Conservation (phyloP, 2,329 filamentous ascomycete species). For the Penicillium janthinellum region DNA sequence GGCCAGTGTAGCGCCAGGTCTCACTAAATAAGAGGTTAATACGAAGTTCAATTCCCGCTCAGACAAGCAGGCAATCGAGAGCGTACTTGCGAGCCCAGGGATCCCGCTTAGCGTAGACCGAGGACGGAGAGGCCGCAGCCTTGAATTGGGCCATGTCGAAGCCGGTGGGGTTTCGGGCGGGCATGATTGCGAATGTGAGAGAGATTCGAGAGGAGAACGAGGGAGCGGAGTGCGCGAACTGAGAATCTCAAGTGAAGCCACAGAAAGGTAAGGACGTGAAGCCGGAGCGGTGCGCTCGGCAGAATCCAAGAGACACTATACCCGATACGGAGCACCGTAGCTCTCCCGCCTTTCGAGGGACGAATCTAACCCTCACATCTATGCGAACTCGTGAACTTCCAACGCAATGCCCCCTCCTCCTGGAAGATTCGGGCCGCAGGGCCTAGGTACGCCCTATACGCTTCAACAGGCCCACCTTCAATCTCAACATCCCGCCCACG, state of each 20-base stretch:
- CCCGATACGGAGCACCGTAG: slow-evolving; percentile 28
- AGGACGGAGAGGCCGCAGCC: slow-evolving; percentile 64
- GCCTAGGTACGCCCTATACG: slow-evolving; percentile 61
- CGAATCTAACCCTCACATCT: slow-evolving; percentile 27
- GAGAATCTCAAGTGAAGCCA: slow-evolving; percentile 4
- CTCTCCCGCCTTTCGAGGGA: slow-evolving; percentile 34
- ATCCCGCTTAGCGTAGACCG: slow-evolving; percentile 54
- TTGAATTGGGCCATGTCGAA: slow-evolving; percentile 85
- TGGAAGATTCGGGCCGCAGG: slow-evolving; percentile 59
- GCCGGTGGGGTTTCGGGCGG: slow-evolving; percentile 74
- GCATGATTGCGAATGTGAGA: slow-evolving; percentile 45
- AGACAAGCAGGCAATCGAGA: not conserved
- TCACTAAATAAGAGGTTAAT: slow-evolving; percentile 62
- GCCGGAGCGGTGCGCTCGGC: slow-evolving; percentile 32
- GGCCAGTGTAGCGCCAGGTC: slow-evolving; percentile 89
- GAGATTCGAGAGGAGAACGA: slow-evolving; percentile 12
- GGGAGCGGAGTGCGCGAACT: slow-evolving; percentile 7
- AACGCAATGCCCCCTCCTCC: slow-evolving; percentile 59
- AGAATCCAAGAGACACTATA: slow-evolving; percentile 30
- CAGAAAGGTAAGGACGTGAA: slow-evolving; percentile 12
- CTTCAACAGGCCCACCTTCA: slow-evolving; percentile 52
- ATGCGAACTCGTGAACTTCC: slow-evolving; percentile 19
- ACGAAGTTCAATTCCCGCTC: slow-evolving; percentile 14
- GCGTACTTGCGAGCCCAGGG: slow-evolving; percentile 65
- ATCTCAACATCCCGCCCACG: slow-evolving; percentile 38